Evolutionary conservation across 2,329 filamentous ascomycete species (phyloP).

Genomic region (Fusarium pseudocircinatum): DNA sequence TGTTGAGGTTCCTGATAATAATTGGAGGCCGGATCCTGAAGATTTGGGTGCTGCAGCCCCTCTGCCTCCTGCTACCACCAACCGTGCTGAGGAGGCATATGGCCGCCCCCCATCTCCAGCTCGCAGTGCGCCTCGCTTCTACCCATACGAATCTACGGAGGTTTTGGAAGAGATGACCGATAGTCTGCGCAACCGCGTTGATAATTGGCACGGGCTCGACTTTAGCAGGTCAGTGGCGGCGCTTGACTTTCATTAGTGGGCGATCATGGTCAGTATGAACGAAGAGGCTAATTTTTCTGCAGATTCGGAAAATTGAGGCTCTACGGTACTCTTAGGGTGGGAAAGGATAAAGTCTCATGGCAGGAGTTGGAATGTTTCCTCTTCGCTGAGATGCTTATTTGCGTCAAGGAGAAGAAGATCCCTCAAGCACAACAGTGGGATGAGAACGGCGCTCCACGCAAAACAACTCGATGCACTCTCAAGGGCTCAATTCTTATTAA

Average conservation of each 20-base stretch:
- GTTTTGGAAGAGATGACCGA: conserved; percentile 87
- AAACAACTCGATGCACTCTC: conserved; percentile 81
- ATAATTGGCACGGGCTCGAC: conserved; percentile 98
- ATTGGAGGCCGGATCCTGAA: conserved; percentile 87
- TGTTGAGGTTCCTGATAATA: conserved; percentile 90
- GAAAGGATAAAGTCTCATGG: conserved; percentile 96
- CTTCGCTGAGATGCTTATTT: conserved; percentile 99
- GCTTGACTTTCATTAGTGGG: neutral
- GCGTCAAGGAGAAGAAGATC: conserved; percentile 95
- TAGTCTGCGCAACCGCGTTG: conserved; percentile 84
- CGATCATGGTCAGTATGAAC: neutral
- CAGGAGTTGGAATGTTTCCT: conserved; percentile 97
- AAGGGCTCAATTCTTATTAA: conserved; percentile 99
- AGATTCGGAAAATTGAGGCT: conserved; percentile 92
- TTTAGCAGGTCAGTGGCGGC: conserved; percentile 72
- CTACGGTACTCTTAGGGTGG: conserved; percentile 89
- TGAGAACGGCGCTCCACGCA: conserved; percentile 65
- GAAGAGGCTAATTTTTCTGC: conserved; percentile 17
- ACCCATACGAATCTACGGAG: conserved; percentile 79
- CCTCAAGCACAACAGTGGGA: conserved; percentile 71
- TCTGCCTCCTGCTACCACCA: conserved; percentile 51
- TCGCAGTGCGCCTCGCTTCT: conserved; percentile 66
- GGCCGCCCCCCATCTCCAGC: conserved; percentile 69
- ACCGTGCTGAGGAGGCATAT: conserved; percentile 63
- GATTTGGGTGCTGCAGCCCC: conserved; percentile 70